Evolutionary conservation across 176 grass and related monocot species (phyloP).

Genomic region (Rhynchospora pubera): DNA sequence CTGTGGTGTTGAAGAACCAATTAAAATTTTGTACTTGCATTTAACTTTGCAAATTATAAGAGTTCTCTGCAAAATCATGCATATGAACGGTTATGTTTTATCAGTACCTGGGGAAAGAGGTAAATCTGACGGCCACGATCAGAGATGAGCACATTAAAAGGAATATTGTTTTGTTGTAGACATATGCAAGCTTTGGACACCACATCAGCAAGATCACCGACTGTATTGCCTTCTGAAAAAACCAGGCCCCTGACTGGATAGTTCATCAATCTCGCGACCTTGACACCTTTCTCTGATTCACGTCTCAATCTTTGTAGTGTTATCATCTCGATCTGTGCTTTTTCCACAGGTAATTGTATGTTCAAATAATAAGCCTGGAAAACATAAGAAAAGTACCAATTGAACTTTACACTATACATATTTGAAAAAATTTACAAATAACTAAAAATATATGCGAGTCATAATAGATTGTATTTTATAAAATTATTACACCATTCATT

Average conservation of each 20-base stretch:
- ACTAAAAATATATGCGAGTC: too few species aligned
- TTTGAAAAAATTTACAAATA: too few species aligned
- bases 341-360: slow-evolving; percentile 88
- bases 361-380: slow-evolving; percentile 78
- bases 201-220: slow-evolving; percentile 53
- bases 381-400: background rate
- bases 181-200: slow-evolving; percentile 80
- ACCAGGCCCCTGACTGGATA: slow-evolving; percentile 91
- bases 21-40: background rate
- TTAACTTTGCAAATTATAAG: too few species aligned
- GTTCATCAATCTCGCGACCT: slow-evolving; percentile 67
- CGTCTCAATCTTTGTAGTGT: slow-evolving; percentile 22
- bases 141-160: slow-evolving; percentile 87
- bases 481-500: too few species aligned
- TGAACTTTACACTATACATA: too few species aligned
- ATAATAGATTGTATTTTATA: too few species aligned
- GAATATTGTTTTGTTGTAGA: slow-evolving; percentile 85
- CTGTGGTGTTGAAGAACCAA: too few species aligned
- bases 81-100: too few species aligned
- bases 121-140: slow-evolving; percentile 64
- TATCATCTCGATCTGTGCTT: slow-evolving; percentile 62
- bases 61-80: too few species aligned
- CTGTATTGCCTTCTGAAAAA: slow-evolving; percentile 59
- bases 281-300: slow-evolving; percentile 41
- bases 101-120: slow-evolving; percentile 72